Base-by-base conservation (phyloP, 2,329 filamentous ascomycete genomes). In the Fusarium palustre region DNA sequence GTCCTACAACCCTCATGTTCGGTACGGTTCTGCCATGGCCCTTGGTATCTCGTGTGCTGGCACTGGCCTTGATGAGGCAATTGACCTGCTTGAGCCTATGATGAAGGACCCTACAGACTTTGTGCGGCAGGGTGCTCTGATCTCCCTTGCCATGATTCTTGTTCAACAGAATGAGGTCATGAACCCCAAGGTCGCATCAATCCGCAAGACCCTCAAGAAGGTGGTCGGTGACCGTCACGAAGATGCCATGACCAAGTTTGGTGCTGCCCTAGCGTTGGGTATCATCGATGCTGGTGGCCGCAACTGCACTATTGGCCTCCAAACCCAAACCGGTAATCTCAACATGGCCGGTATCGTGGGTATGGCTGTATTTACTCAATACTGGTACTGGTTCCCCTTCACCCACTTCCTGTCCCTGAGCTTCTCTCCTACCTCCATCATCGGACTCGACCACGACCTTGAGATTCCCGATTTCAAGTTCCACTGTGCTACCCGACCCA, bases 301-400 rank as follows among this genome's bases (percentile, higher is more conserved):
- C 65, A 99, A 99, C 83, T 99, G 96, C 86, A 97, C 96, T 20
- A 98, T 99, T 73, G 95, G 95, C 31, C 87, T 99, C 39, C 96
- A 99, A 80, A 99, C 96, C 2, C 96, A 97, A 81, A 97, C 95
- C 1, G 97, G 97, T 69, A 99, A 97, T 78, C 89, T 99, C 71
- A 98, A 99, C 85, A 97, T 99, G 94, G 90, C 94, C 20, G 97
- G 93, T 66, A 97, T 99, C 71, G 94, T 99, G 20, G 97, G 96
- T 72, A 97, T 97, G 90, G 95, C 94, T 30, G 92, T 99, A 55
- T 99, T 99, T 82, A 97, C 94, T 11, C 96, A 99, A 79, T 99
- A 99, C 84, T 99, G 96, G 96, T 99, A 99, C 84, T 99, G 96
- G 96, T 99, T 99, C 88, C 96, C 96, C 64, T 91, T 98, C 75